phyloP scores from a whole-genome alignment of 345 rosid species.

The Litchi chinensis region DNA sequence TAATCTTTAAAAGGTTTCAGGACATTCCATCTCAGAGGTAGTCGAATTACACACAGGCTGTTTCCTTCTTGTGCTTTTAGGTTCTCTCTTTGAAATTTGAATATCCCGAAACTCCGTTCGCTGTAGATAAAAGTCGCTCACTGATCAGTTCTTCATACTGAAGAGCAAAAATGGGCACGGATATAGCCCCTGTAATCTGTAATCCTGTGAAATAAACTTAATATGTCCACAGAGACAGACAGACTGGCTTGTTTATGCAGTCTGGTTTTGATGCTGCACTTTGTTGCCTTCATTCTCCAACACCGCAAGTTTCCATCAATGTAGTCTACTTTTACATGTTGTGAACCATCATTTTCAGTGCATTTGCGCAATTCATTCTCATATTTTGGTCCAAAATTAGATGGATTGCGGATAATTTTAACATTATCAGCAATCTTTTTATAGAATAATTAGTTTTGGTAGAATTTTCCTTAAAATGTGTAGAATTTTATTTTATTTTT shows the following conservation, averaged over 20 bases:
- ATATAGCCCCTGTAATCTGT: constrained; percentile 25
- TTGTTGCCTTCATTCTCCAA: neutral
- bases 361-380: too few relatives aligned
- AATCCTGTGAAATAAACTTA: constrained; percentile 36
- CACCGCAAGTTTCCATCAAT: neutral
- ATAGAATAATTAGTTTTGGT: neutral
- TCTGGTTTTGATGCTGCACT: constrained; percentile 17
- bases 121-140: constrained; percentile 46
- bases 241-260: neutral
- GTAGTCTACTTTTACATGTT: too few relatives aligned
- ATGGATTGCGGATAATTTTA: neutral
- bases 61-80: constrained; percentile 19
- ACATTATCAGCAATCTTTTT: too few relatives aligned
- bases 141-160: constrained; percentile 17
- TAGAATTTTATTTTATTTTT: too few relatives aligned
- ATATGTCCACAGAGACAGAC: constrained; percentile 13
- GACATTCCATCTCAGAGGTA: constrained; percentile 17
- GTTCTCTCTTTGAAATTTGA: constrained; percentile 15
- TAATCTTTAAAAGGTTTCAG: constrained; percentile 32
- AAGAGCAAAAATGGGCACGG: constrained; percentile 32
- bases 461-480: neutral
- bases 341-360: too few relatives aligned
- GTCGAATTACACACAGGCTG: constrained; percentile 21
- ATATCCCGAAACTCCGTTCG: constrained; percentile 28
- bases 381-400: too few relatives aligned